Evolutionary conservation across 2,329 filamentous ascomycete genomes (phyloP), one percentile per base, ranked within the genome.

Genomic region (Dactylellina sp.): DNA sequence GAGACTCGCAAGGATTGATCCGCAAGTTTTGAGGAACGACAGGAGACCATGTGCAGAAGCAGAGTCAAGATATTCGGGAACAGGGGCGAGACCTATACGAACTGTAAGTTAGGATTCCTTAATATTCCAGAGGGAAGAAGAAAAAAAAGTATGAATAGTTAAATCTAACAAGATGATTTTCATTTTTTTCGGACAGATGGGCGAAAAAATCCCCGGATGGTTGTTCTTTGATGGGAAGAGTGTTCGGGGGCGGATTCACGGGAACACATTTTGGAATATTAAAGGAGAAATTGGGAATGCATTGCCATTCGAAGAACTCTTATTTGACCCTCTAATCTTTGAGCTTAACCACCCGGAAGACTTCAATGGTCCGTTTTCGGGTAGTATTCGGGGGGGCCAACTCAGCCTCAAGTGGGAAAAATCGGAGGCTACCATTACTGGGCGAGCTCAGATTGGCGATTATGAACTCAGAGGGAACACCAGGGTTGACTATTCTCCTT

Each of bases 241-340:
- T 46, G 16, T 46, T 16, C 42, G 16, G 16, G 42, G 11, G 5
- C 42, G 42, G 3, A 20, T 46, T 46, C 42, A 46, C 20, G 42
- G 42, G 18, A 46, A 46, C 42, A 46, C 42, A 7, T 46, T 20
- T 20, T 46, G 42, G 42, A 46, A 46, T 22, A 20, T 46, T 18
- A 46, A 46, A 16, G 42, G 42, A 46, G 42, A 18, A 7, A 5
- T 46, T 3, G 16, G 20, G 4, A 16, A 46, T 7, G 5, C 4
- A 5, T 22, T 46, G 11, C 42, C 42, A 46, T 4, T 46, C 20
- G 42, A 46, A 2, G 42, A 46, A 16, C 42, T 46, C 16, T 16
- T 46, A 7, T 16, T 46, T 16, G 42, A 46, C 12, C 42, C 42
- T 22, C 42, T 46, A 4, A 20, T 46, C 5, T 46, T 20, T 22